Evolutionary conservation across 495 filamentous ascomycete genomes (phyloP), one percentile per base, ranked within the genome.

Genomic region (Aspergillus leporis): DNA sequence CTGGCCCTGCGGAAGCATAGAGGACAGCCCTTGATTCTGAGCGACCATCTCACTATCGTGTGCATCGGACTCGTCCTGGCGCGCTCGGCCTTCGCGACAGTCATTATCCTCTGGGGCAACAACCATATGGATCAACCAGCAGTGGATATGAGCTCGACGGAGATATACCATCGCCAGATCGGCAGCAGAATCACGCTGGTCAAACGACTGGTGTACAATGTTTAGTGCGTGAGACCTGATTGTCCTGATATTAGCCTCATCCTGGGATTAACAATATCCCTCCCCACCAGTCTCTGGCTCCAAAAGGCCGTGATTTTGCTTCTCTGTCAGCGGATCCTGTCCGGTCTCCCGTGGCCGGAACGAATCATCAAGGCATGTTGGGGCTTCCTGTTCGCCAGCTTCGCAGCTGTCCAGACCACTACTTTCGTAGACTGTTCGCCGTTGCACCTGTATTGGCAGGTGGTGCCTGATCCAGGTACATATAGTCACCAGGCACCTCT

Each of bases 271-370:
- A 36, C 31, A 14, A 5, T 18, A 7, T 28, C n/a, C n/a, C n/a
- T n/a, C n/a, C n/a, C n/a, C n/a, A n/a, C n/a, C 38, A 64, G 61
- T 47, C 49, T 60, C n/a, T 64, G 61, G 61, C 52, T 53, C 3
- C 61, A 64, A 31, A 64, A 64, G 40, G 18, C 28, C 18, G 28
- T 60, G 10, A 58, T 60, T 16, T 45, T 64, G 9, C 45, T 60
- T 0, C 54, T 64, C 8, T 57, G 58, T 36, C 43, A 57, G 12
- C 57, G 61, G 13, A 31, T 64, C 13, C 54, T 64, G 0, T 22
- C 36, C 6, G 53, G 58, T 16, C 61, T 64, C 0, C 54, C 50
- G 1, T 30, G 51, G 45, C 57, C 57, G 4, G 50, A 60, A 28
- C 56, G 56, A 21, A 54, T 60, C n/a, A 52, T 64, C 30, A 59